Conservation (phyloP, 2,329 filamentous ascomycete species). For the Knoxdaviesia capensis region DNA sequence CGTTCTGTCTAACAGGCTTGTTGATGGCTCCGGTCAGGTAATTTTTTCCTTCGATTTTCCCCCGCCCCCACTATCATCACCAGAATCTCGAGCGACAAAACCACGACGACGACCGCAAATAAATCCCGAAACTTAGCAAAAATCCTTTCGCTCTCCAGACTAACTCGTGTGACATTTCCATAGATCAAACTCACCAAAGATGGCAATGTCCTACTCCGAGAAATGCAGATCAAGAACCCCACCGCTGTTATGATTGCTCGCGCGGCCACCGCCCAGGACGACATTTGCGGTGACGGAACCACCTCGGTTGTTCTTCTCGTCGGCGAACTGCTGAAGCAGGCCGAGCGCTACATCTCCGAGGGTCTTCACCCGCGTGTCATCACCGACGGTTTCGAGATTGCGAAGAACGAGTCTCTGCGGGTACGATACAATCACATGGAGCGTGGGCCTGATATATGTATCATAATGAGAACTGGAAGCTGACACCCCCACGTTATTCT, state of each 20-base stretch:
- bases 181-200: conserved; percentile 98
- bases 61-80: conserved; percentile 4
- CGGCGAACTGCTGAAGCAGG: conserved; percentile 93
- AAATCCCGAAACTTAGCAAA: background rate
- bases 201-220: conserved; percentile 65
- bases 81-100: too few species aligned
- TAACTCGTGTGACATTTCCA: conserved; percentile 6
- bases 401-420: conserved; percentile 81
- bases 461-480: background rate
- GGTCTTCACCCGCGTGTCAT: conserved; percentile 94
- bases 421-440: conserved; percentile 19
- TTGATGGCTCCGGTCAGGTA: conserved; percentile 51
- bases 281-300: conserved; percentile 94
- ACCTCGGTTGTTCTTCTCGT: conserved; percentile 91
- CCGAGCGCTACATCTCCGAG: conserved; percentile 86
- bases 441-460: conserved; percentile 1
- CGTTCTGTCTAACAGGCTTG: conserved; percentile 25
- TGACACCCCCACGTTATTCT: conserved; percentile 3
- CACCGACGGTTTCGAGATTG: conserved; percentile 93
- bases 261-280: conserved; percentile 91
- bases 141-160: conserved; percentile 4
- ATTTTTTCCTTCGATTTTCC: conserved; percentile 11
- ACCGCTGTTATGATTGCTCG: conserved; percentile 72
- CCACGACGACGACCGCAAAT: conserved; percentile 3
- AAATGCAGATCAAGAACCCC: conserved; percentile 94